Evolutionary conservation across 768 basidiomycete species (phyloP), one percentile per base, ranked within the genome.

Genomic region (Favolaschia claudopus): DNA sequence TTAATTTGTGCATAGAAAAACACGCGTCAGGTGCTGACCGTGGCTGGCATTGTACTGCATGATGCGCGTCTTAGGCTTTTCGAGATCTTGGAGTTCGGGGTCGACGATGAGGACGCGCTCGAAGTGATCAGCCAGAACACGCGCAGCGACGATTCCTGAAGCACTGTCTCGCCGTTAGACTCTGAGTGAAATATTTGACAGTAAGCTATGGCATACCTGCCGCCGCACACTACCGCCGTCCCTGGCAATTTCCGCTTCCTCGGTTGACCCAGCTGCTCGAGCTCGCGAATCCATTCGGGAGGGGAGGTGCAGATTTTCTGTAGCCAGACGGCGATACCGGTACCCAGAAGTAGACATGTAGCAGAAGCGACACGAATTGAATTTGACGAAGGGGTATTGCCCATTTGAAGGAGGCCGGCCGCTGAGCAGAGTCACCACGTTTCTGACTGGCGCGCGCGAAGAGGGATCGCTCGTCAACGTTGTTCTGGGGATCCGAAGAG

Each of bases 71-170:
- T 64, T 60, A 14, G 45, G 48, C 22, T 59, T 57, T 22, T 59
- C 54, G 25, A 37, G 17, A 25, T 61, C 58, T n/a, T 48, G 49
- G 25, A 54, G 55, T 32, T 72, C 72, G 13, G 72, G 61, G 20
- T 74, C 70, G 5, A 74, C 56, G 20, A 72, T 37, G 9, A 70
- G n/a, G 32, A 74, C 70, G 15, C 53, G 47, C 5, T 71, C 69
- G 51, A 72, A 74, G 46, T 74, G 72, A 44, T 70, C 62, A 7
- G 63, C 59, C 54, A 69, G 69, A 2, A 73, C 51, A 20, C 68
- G 62, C 7, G 72, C 72, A 12, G 60, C 40, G 9, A 72, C 59
- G 17, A 67, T 43, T n/a, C 72, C 72, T 36, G 69, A 63, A 34
- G 73, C 62, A 47, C 72, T 74, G 32, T 10, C n/a, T n/a, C n/a